phyloP scores from a whole-genome alignment of 2,329 filamentous ascomycete species.

The Diaporthe citri region DNA sequence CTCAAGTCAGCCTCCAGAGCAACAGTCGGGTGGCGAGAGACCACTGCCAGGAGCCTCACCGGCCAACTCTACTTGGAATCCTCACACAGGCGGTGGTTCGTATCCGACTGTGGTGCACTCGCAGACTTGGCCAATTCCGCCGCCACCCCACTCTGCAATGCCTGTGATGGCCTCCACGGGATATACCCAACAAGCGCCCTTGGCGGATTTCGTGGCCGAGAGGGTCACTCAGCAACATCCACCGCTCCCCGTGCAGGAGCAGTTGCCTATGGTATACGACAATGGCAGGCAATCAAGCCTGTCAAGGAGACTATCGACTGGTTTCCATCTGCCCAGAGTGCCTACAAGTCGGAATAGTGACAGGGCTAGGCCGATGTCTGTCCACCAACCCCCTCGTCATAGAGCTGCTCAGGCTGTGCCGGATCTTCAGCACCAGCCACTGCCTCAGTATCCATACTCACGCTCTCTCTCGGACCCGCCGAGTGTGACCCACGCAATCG shows the following conservation, averaged over 20 bases:
- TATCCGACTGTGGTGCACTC: constrained; percentile 46
- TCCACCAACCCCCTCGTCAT: constrained; percentile 23
- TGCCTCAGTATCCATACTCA: constrained; percentile 34
- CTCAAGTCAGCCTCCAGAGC: constrained; percentile 42
- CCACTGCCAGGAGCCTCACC: not conserved
- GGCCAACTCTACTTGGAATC: constrained; percentile 41
- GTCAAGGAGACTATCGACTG: constrained; percentile 58
- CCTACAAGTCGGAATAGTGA: constrained; percentile 49
- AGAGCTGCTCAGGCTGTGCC: constrained; percentile 32
- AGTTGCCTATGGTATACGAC: constrained; percentile 53
- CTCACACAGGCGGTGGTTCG: constrained; percentile 43
- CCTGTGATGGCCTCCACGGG: constrained; percentile 43
- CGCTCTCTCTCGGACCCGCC: constrained; percentile 29
- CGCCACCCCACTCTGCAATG: constrained; percentile 44
- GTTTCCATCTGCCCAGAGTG: constrained; percentile 57
- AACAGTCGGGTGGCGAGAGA: constrained; percentile 38
- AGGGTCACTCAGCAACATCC: constrained; percentile 53
- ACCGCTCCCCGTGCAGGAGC: constrained; percentile 54
- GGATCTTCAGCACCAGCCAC: constrained; percentile 12
- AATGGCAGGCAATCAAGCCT: constrained; percentile 52
- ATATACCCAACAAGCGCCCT: constrained; percentile 58
- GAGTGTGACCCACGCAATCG: constrained; percentile 40
- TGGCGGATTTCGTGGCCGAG: constrained; percentile 48
- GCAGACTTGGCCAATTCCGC: constrained; percentile 62
- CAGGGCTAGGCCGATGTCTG: constrained; percentile 37